Evolutionary conservation across 139 green algal species (phyloP).

Genomic region (Tetraselmis striata): DNA sequence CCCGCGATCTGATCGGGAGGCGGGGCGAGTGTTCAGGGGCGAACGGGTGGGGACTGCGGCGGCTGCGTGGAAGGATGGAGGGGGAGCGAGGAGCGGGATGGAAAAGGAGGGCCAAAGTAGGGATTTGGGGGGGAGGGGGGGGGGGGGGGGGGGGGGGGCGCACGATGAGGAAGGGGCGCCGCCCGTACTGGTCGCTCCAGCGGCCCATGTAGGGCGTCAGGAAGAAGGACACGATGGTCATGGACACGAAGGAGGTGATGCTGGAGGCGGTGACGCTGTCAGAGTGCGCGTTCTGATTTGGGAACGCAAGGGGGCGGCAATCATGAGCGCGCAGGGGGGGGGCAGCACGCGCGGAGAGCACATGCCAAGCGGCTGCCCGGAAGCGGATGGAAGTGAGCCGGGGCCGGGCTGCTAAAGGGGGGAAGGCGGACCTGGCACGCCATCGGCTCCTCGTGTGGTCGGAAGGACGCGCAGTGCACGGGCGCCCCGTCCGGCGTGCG

Average conservation of each 20-base stretch:
- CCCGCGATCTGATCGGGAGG: background rate
- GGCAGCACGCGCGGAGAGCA: no score
- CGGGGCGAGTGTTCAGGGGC: background rate
- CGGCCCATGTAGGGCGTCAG: constrained; percentile 51
- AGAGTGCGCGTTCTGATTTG: background rate
- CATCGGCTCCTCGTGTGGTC: constrained; percentile 11
- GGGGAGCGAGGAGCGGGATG: no score
- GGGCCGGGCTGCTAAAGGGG: no score
- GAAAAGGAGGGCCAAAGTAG: no score
- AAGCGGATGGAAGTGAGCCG: no score
- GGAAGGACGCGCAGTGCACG: constrained; percentile 61
- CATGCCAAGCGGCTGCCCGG: no score
- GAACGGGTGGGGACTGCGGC: background rate
- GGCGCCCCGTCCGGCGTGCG: constrained; percentile 23
- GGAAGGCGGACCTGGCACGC: background rate
- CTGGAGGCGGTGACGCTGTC: constrained; percentile 25
- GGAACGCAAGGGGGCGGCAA: no score
- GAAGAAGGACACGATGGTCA: constrained; percentile 53
- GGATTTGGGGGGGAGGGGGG: no score
- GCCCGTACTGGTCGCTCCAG: constrained; percentile 59
- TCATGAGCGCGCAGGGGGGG: no score
- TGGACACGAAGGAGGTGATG: constrained; percentile 56
- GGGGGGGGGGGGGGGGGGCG: no score
- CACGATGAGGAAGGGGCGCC: constrained; percentile 70
- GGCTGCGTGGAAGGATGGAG: no score